phyloP scores from a whole-genome alignment of 208 protist species.

The Acanthamoeba castellanii region DNA sequence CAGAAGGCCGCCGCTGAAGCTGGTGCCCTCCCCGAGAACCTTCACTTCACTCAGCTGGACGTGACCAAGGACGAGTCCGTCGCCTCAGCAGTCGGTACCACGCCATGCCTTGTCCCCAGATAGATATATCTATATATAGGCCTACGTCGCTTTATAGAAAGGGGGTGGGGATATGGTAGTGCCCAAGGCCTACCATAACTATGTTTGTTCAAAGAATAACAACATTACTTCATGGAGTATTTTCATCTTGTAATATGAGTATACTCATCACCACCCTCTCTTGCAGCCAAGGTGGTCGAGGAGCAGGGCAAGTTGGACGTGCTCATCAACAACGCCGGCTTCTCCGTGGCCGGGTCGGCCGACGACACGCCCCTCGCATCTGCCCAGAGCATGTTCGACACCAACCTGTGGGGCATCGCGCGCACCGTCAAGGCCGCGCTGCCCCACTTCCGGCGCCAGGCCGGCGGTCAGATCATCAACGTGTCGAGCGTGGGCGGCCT shows the following conservation, averaged over 20 bases:
- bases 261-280: too few relatives aligned
- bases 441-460: slow-evolving; percentile 34
- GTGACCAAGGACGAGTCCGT: background rate
- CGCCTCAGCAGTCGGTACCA: background rate
- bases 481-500: slow-evolving; percentile 74
- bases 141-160: too few relatives aligned
- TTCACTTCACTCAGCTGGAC: slow-evolving; percentile 24
- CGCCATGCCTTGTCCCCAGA: too few relatives aligned
- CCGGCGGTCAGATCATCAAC: slow-evolving; percentile 60
- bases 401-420: slow-evolving; percentile 70
- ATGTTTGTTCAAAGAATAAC: too few relatives aligned
- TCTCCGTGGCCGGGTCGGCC: background rate
- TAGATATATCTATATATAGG: too few relatives aligned
- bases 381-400: slow-evolving; percentile 1
- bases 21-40: background rate
- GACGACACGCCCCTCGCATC: background rate
- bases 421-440: slow-evolving; percentile 57
- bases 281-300: background rate
- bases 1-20: background rate
- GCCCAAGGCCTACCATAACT: too few relatives aligned
- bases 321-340: slow-evolving; percentile 57
- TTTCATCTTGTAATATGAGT: too few relatives aligned
- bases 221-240: too few relatives aligned
- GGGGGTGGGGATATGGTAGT: too few relatives aligned
- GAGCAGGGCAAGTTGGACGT: slow-evolving; percentile 1